These are phyloP conservation scores for Scheffersomyces lignosus DNA, from an alignment of 805 yeast species.

Conservation along the genomic window DNA sequence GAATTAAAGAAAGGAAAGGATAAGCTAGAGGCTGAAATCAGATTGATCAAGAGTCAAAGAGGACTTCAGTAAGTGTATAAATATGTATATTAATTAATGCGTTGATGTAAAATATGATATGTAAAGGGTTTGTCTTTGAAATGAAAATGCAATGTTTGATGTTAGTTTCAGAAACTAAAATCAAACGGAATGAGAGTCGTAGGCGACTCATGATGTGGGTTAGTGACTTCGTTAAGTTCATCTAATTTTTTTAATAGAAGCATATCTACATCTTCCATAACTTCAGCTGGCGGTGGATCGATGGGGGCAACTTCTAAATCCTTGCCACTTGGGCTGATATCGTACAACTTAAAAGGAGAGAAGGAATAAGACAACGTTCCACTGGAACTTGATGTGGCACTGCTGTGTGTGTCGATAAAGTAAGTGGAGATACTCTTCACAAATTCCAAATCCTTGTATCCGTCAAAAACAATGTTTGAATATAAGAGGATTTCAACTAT, in stretches of 20 bases:
- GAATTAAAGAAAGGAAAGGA: conserved; percentile 88
- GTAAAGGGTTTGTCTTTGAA: not conserved
- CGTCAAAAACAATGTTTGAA: conserved; percentile 27
- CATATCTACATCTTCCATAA: not conserved
- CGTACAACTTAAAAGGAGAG: conserved; percentile 7
- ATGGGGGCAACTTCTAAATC: not conserved
- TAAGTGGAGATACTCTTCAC: conserved; percentile 7
- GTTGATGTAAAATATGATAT: conserved; percentile 1
- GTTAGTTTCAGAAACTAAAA: not conserved
- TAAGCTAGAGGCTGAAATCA: conserved; percentile 76
- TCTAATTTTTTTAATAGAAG: too few species aligned
- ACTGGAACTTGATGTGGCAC: not conserved
- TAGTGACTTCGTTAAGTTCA: too few species aligned
- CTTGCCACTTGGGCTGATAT: not conserved
- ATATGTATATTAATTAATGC: conserved; percentile 9
- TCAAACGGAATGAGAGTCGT: too few species aligned
- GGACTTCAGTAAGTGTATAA: conserved; percentile 19
- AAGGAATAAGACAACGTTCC: conserved; percentile 1
- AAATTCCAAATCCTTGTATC: conserved; percentile 29
- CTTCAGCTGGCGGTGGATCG: not conserved
- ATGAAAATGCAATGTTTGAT: not conserved
- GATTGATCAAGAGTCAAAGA: conserved; percentile 42
- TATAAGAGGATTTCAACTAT: conserved; percentile 16
- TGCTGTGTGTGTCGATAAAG: conserved; percentile 7
- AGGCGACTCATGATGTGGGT: too few species aligned